These are phyloP conservation scores for Moringa oleifera DNA, from an alignment of 345 rosid species.

Conservation along the genomic window DNA sequence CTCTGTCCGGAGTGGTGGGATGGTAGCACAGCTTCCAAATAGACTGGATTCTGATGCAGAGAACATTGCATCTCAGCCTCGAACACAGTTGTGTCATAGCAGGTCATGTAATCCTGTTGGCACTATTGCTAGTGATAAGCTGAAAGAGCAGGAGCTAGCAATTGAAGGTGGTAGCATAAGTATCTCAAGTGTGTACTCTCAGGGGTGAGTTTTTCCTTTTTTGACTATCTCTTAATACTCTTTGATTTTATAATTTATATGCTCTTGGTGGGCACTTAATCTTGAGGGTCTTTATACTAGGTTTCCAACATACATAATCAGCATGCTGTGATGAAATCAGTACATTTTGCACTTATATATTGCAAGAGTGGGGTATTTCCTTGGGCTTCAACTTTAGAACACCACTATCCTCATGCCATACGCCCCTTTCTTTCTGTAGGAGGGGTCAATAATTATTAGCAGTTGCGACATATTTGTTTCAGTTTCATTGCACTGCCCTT, in stretches of 20 bases:
- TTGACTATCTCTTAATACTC: no score
- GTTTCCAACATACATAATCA: background rate
- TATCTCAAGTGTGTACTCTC: slow-evolving; percentile 82
- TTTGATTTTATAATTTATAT: no score
- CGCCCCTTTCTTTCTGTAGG: background rate
- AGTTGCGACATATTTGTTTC: background rate
- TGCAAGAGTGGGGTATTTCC: background rate
- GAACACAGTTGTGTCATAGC: slow-evolving; percentile 20
- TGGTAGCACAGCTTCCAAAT: slow-evolving; percentile 32
- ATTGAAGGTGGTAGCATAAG: slow-evolving; percentile 73
- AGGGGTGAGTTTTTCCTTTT: slow-evolving; percentile 64
- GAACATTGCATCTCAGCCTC: slow-evolving; percentile 30
- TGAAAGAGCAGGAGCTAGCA: slow-evolving; percentile 44
- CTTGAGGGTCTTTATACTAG: no score
- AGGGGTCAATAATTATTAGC: background rate
- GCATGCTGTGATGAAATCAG: background rate
- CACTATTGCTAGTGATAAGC: slow-evolving; percentile 37
- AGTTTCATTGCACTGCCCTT: background rate
- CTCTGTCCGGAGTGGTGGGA: slow-evolving; percentile 30
- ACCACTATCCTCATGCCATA: background rate
- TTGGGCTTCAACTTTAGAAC: background rate
- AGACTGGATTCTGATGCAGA: slow-evolving; percentile 33
- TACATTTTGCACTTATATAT: background rate
- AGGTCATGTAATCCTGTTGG: slow-evolving; percentile 26
- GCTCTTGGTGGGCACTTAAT: no score